Base-by-base conservation (phyloP, 73 alveolate genomes). In the Stentor roeselii region DNA sequence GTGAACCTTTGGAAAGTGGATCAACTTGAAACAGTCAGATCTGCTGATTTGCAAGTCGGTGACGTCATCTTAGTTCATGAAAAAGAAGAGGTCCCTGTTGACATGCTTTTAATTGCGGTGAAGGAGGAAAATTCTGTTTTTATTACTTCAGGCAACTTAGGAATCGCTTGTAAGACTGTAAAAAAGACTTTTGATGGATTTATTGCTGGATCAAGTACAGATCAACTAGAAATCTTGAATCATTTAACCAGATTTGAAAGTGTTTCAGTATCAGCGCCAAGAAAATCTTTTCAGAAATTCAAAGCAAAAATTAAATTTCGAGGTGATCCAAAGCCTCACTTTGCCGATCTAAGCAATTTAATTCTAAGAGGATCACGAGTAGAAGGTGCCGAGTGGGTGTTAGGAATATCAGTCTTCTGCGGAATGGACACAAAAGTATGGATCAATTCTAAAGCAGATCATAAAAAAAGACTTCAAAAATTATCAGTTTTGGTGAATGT, bases 381-480 rank as follows among this genome's bases (percentile, higher is more conserved):
- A 42, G 40, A 91, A 74, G 92, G 91, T 77, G 92, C 95, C 39
- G 86, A 92, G 59, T 93, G 90, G 77, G 95, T 94, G 83, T 76
- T 87, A 14, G 97, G 95, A 30, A 84, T 89, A 21, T 92, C 86
- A 3, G 98, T 94, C 42, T 92, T 82, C 59, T 36, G 82, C 0
- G 98, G 98, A 50, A 82, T 42, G 59, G 96, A 93, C 74, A 92
- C 98, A 35, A 93, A 92, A 82, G 89, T 93, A 67, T 27, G 27
- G 84, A 37, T 39, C 36, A 76, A 76, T 34, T 76, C 60, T 21
- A 41, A 34, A 1, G 39, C 30, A 21, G 21, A 32, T 15, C 34
- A 27, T 21, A 50, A 11, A 50, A 21, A 11, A 50, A 50, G 21
- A 50, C 67, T 50, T 50, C 21, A 6, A 11, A 50, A 50, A 50